Evolutionary conservation across 148 eudicot genomes (phyloP).

Genomic region (Persicaria maculosa): DNA sequence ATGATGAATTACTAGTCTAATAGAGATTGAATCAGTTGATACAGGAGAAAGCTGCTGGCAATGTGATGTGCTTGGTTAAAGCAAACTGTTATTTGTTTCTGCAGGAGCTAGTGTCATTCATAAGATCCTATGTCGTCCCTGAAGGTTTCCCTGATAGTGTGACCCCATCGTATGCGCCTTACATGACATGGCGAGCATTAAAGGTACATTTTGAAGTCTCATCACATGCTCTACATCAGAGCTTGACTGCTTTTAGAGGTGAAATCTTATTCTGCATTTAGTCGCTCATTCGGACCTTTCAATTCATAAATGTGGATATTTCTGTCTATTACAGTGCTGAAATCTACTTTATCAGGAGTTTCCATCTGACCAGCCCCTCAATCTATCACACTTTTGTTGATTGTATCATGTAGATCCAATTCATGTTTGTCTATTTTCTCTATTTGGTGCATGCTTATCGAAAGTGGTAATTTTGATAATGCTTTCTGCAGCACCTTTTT

Average conservation of each 20-base stretch:
- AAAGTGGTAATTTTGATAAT: not conserved
- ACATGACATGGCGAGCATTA: constrained; percentile 96
- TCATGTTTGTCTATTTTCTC: constrained; percentile 6
- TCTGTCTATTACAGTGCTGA: not conserved
- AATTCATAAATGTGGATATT: not conserved
- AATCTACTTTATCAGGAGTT: not conserved
- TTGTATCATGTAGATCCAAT: not conserved
- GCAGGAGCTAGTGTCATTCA: constrained; percentile 72
- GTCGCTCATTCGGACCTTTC: not conserved
- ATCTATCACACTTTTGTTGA: not conserved
- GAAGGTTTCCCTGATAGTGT: constrained; percentile 98
- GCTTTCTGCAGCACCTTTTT: constrained; percentile 65
- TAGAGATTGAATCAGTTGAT: not conserved
- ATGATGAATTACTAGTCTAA: not conserved
- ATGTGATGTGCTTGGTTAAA: not conserved
- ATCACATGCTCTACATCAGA: not conserved
- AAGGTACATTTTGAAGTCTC: constrained; percentile 46
- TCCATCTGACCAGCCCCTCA: not conserved
- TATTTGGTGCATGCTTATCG: not conserved
- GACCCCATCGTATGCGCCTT: constrained; percentile 78
- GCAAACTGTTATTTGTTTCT: not conserved
- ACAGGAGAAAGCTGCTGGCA: not conserved
- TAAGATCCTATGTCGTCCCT: constrained; percentile 93
- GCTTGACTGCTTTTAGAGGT: not conserved
- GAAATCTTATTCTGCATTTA: not conserved